Base-by-base conservation (phyloP, 176 grass and related monocot species). In the Cenchrus purpureus region DNA sequence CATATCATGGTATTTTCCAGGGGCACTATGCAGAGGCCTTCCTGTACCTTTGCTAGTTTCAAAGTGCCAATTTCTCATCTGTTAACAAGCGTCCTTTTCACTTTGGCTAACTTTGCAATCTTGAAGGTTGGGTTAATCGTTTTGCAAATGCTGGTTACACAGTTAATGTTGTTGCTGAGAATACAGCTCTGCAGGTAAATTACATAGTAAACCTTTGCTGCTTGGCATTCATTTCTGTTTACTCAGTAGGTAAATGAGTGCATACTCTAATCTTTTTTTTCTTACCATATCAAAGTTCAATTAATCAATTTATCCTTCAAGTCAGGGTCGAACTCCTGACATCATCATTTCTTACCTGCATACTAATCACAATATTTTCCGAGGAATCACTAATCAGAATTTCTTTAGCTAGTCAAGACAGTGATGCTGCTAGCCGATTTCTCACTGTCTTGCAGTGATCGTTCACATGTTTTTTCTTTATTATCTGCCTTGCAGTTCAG, bases 401-500 rank as follows among this genome's bases (percentile, higher is more conserved):
- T 60, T 22, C 0, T n/a, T 60, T 60, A 22, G 57, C 20, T 60
- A 60, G 19, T 60, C 57, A 22, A 22, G 57, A 22, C 57, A 60
- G 6, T 4, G 57, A 22, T 20, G 19, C 20, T n/a, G 20, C 57
- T 22, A 60, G 8, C 17, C 19, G 1, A 60, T 60, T 60, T 63
- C 9, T 12, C 60, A 25, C 22, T 25, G 22, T 63, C 9, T 12
- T 63, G 22, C 60, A 63, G 29, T 63, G n/a, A 1, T 28, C 29
- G 60, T 25, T 76, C 37, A 48, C 76, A 48, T 78, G 12, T 15
- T 68, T 83, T 46, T 51, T 12, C 44, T 22, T 82, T 25, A 19
- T 65, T 50, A 46, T 49, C 31, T 68, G 25, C 69, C 84, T 85
- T 83, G 48, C 82, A 83, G 91, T 79, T 88, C 46, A 77, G 84